These are phyloP conservation scores for Boletus reticulatus DNA, from an alignment of 768 basidiomycete genomes.

Conservation along the genomic window DNA sequence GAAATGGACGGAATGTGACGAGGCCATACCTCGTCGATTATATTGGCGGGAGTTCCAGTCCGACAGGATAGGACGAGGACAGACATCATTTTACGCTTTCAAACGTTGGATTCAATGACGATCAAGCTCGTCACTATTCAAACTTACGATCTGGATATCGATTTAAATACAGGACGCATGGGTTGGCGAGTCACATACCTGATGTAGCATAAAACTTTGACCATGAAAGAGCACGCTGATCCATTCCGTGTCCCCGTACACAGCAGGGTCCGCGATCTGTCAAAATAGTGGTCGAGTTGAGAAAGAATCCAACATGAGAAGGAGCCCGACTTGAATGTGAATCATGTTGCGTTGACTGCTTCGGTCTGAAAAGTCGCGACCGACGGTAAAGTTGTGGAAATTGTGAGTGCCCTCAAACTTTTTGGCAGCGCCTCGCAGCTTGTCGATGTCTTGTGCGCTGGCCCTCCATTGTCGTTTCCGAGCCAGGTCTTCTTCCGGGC, in stretches of 20 bases:
- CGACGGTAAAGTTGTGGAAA: constrained; percentile 97
- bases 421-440: constrained; percentile 53
- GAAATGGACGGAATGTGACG: not conserved
- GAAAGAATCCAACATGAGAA: not conserved
- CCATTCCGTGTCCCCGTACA: constrained; percentile 93
- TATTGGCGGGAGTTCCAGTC: constrained; percentile 66
- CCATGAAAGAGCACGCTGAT: constrained; percentile 91
- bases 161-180: constrained; percentile 23
- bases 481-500: constrained; percentile 55
- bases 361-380: constrained; percentile 77
- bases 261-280: constrained; percentile 80
- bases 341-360: constrained; percentile 89
- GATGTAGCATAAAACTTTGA: constrained; percentile 99
- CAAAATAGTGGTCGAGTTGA: not conserved
- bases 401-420: constrained; percentile 90
- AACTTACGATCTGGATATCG: constrained; percentile 31
- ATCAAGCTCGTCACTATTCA: not conserved
- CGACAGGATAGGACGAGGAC: constrained; percentile 77
- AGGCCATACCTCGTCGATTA: constrained; percentile 66
- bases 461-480: constrained; percentile 75
- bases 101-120: constrained; percentile 7
- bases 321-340: constrained; percentile 61
- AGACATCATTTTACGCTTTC: constrained; percentile 95
- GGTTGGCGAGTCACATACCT: constrained; percentile 46
- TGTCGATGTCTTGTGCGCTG: constrained; percentile 47